A percentile compares a stretch with the other conserved stretches of the same genome.
Conservation (phyloP, 2,329 filamentous ascomycete species). For the Diaporthe humulicola region DNA sequence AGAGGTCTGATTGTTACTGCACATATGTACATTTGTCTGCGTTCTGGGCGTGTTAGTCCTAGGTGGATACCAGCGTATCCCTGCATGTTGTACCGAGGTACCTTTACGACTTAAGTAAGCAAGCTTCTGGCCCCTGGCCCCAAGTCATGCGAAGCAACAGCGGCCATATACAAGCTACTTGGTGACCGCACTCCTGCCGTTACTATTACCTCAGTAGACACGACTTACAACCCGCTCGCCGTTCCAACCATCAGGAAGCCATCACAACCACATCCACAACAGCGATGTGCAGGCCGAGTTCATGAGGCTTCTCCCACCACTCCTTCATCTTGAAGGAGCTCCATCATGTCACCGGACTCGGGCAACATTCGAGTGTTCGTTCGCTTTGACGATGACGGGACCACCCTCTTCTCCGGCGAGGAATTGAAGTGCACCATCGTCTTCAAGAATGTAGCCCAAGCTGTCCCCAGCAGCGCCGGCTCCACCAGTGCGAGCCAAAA, state of each 20-base stretch:
- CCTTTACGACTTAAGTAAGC: conserved; percentile 12
- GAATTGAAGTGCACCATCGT: conserved; percentile 96
- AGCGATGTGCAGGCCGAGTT: conserved; percentile 38
- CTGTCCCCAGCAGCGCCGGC: conserved; percentile 44
- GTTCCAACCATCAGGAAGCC: conserved; percentile 3
- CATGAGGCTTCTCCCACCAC: conserved; percentile 41
- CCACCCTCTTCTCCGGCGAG: conserved; percentile 89
- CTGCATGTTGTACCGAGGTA: background rate
- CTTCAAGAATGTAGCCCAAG: conserved; percentile 85
- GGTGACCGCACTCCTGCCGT: background rate
- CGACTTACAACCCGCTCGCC: conserved; percentile 2
- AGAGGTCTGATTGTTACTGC: background rate
- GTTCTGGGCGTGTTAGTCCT: too few species aligned
- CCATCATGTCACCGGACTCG: conserved; percentile 63
- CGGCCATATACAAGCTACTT: background rate
- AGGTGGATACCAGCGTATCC: too few species aligned
- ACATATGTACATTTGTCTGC: too few species aligned
- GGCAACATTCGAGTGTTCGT: conserved; percentile 95
- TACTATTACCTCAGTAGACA: conserved; percentile 12
- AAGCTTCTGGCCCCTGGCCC: background rate
- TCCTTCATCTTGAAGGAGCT: conserved; percentile 51
- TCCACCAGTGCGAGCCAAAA: conserved; percentile 43
- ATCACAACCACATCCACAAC: background rate
- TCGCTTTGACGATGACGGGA: conserved; percentile 89
- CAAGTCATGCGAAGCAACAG: background rate